Conservation (phyloP, 441 rosid species). For the Sinapis alba region DNA sequence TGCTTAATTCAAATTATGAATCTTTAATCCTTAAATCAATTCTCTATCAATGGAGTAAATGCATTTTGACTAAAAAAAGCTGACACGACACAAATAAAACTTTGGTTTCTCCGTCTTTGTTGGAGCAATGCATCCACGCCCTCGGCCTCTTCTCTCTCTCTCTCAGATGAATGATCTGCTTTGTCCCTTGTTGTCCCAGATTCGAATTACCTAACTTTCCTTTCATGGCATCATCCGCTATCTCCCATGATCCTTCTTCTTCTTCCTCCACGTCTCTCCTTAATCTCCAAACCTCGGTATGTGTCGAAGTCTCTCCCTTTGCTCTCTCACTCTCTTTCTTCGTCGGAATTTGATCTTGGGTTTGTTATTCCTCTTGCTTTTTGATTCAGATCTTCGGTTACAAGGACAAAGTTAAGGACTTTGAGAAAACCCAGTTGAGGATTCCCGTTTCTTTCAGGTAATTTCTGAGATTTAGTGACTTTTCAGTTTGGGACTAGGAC, state of each 20-base stretch:
- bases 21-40: background rate
- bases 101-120: slow-evolving; percentile 47
- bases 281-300: slow-evolving; percentile 25
- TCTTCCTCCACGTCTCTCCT: slow-evolving; percentile 28
- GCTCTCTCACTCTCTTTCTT: background rate
- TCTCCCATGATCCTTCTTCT: slow-evolving; percentile 27
- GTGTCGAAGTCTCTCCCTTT: slow-evolving; percentile 13
- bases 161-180: slow-evolving; percentile 28
- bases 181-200: slow-evolving; percentile 25
- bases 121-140: slow-evolving; percentile 38
- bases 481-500: background rate
- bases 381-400: slow-evolving; percentile 32
- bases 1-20: background rate
- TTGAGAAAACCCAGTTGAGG: slow-evolving; percentile 26
- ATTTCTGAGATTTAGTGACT: background rate
- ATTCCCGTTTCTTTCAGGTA: slow-evolving; percentile 37
- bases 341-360: background rate
- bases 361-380: slow-evolving; percentile 3
- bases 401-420: slow-evolving; percentile 13
- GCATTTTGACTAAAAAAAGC: background rate
- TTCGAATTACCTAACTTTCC: slow-evolving; percentile 35
- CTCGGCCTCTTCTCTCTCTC: slow-evolving; percentile 9
- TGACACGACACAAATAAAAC: slow-evolving; percentile 30
- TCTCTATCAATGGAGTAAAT: background rate
- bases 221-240: slow-evolving; percentile 40